Percentiles rank a stretch among this genome's conserved stretches.
These are phyloP conservation scores for Quercus cerris DNA, from an alignment of 306 rosid genomes.

Conservation along the genomic window DNA sequence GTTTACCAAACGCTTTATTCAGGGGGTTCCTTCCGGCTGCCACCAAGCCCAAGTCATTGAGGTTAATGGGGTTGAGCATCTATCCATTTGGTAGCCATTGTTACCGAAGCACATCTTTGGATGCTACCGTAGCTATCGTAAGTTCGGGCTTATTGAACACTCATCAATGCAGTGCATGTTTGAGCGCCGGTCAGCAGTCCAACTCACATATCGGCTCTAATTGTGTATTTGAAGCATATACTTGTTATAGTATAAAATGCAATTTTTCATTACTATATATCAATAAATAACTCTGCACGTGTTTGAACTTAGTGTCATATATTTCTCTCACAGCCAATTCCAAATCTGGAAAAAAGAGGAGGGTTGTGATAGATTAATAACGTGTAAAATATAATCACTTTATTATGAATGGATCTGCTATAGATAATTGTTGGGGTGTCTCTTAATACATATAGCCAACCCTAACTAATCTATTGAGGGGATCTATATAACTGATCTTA, in stretches of 20 bases:
- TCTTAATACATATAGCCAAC: too few species aligned
- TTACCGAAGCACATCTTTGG: background rate
- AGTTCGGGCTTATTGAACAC: background rate
- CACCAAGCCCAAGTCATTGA: constrained; percentile 36
- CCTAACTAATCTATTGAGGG: too few species aligned
- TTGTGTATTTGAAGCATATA: background rate
- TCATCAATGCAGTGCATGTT: background rate
- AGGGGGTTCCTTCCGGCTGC: constrained; percentile 76
- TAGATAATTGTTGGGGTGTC: too few species aligned
- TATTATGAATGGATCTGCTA: too few species aligned
- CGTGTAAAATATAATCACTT: too few species aligned
- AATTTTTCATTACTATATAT: background rate
- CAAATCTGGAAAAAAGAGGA: too few species aligned
- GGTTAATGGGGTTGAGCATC: background rate
- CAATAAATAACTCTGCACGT: background rate
- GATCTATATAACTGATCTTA: too few species aligned
- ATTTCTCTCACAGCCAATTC: too few species aligned
- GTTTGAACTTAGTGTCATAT: too few species aligned
- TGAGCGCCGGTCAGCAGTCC: background rate
- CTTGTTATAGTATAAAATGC: background rate
- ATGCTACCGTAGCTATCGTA: background rate
- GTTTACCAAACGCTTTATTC: constrained; percentile 78
- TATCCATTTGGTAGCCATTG: background rate
- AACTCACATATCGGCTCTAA: background rate
- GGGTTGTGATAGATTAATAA: too few species aligned